Conservation (phyloP, 257 asterid genomes). For the Thymus mandschuricus region DNA sequence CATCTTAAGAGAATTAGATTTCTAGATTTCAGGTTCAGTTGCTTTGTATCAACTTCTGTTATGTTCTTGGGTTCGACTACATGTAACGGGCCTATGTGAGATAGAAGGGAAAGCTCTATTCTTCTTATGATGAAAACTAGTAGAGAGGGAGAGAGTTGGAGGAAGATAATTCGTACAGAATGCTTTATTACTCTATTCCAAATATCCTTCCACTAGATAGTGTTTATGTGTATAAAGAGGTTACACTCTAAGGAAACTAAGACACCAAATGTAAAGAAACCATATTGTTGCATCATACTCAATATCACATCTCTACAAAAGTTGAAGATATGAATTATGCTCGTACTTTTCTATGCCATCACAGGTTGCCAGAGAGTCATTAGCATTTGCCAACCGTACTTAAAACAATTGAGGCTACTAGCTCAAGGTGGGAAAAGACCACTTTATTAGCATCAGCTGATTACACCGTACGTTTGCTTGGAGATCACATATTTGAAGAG, state of each 20-base stretch:
- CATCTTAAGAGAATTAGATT: neutral
- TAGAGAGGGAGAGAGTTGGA: too few species aligned
- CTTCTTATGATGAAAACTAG: too few species aligned
- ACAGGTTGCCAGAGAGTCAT: conserved; percentile 96
- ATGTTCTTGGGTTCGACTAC: too few species aligned
- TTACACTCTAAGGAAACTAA: too few species aligned
- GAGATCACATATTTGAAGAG: conserved; percentile 11
- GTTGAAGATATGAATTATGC: conserved; percentile 1
- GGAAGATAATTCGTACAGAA: too few species aligned
- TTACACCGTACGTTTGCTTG: neutral
- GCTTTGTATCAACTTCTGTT: too few species aligned
- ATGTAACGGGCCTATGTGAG: too few species aligned
- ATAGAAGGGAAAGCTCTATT: too few species aligned
- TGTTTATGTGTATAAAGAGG: too few species aligned
- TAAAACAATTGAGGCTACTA: conserved; percentile 31
- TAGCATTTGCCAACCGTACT: conserved; percentile 31
- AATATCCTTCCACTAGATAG: too few species aligned
- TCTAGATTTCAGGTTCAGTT: conserved; percentile 1
- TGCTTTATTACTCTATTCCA: too few species aligned
- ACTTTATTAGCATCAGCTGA: conserved; percentile 8
- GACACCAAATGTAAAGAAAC: too few species aligned
- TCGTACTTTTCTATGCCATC: conserved; percentile 21
- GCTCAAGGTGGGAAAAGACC: conserved; percentile 25
- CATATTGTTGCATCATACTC: neutral
- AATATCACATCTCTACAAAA: neutral